These are phyloP conservation scores for Xylaria flabelliformis DNA, from an alignment of 495 filamentous ascomycete genomes.

Conservation along the genomic window DNA sequence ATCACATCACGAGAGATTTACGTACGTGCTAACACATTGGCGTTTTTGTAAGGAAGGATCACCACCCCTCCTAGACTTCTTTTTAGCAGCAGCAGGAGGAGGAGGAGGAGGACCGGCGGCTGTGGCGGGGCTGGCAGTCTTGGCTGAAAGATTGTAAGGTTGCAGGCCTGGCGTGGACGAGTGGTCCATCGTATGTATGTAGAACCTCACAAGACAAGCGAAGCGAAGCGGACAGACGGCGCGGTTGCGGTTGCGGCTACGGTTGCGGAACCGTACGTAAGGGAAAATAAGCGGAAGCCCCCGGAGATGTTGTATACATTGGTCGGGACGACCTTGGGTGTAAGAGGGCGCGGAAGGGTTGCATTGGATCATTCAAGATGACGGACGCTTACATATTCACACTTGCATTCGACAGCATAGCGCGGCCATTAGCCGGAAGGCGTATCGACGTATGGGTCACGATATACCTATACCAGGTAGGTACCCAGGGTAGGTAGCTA, in stretches of 20 bases:
- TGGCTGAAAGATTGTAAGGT: constrained; percentile 16
- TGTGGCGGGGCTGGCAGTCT: constrained; percentile 11
- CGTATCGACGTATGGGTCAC: not conserved
- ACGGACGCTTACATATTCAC: constrained; percentile 8
- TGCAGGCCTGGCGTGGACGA: constrained; percentile 21
- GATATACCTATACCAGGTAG: not conserved
- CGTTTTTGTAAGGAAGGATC: constrained; percentile 69
- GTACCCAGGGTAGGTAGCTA: too few species aligned
- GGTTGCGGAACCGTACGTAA: constrained; percentile 18
- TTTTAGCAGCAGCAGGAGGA: constrained; percentile 46
- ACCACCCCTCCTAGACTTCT: constrained; percentile 57
- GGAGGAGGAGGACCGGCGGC: constrained; percentile 28
- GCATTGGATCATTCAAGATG: not conserved
- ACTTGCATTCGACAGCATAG: not conserved
- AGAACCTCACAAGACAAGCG: not conserved
- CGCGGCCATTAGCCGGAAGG: not conserved
- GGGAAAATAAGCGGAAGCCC: constrained; percentile 1
- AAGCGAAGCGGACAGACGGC: not conserved
- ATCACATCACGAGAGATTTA: constrained; percentile 21
- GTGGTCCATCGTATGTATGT: constrained; percentile 17
- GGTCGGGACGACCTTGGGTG: constrained; percentile 3
- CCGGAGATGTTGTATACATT: constrained; percentile 7
- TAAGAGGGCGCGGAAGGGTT: constrained; percentile 4
- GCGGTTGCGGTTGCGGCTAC: not conserved
- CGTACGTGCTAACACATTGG: constrained; percentile 81